Evolutionary conservation across 345 rosid genomes (phyloP), one percentile per base, ranked within the genome.

Genomic region (Toxicodendron radicans): DNA sequence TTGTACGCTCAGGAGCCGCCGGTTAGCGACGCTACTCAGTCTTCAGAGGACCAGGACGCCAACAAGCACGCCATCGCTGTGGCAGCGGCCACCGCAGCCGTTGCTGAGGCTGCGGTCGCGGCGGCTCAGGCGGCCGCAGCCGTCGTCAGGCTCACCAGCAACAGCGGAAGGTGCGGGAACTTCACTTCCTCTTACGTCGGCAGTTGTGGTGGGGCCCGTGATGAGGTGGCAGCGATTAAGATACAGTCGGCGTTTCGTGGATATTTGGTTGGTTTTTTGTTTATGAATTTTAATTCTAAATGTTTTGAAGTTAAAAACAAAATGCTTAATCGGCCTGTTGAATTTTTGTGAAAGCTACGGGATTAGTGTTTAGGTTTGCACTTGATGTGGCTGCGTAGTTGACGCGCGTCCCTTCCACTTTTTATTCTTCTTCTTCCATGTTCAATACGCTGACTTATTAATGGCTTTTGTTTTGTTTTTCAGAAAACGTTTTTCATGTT

Each of bases 201-300:
- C 46, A 48, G 83, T 16, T n/a, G 30, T 67, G 72, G 56, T 38
- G 78, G 80, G 66, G 8, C 75, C 58, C 79, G 77, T 12, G 79
- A 79, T 23, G 84, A 78, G 33, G 70, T 79, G 35, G 90, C 99
- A 21, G 97, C 91, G 48, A 75, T 96, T 72, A 88, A 77, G 85
- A 92, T 96, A 60, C 98, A 93, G 69, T 80, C 99, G 1, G 87
- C 86, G 27, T 96, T 93, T 68, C 97, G 98, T 59, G 98, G 98
- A 7, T 93, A 93, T 70, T 83, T 96, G 90, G 99, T 96, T 63
- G 75, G 88, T 70, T 48, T 10, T 2, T 8, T 7, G 18, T 17
- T 18, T 62, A 13, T 48, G 13, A 2, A 27, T 66, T 10, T 48
- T 33, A 10, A 12, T 46, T 27, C 0, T 7, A 53, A 58, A 24